Base-by-base conservation (phyloP, 2,329 filamentous ascomycete genomes). In the Trichocomaceae sp. region DNA sequence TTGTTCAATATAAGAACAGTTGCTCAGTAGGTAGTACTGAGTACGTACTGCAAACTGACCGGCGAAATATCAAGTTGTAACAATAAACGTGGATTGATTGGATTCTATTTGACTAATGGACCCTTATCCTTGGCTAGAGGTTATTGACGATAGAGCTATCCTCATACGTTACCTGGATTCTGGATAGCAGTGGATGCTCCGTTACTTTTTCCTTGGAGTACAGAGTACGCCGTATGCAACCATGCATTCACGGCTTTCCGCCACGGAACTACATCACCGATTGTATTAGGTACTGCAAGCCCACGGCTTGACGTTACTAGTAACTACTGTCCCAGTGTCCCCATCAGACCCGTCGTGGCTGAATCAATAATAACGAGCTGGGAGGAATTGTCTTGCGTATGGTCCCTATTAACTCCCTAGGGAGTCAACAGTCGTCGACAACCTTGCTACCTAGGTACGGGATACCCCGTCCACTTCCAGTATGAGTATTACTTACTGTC, bases 31-130 rank as follows among this genome's bases (percentile, higher is more conserved):
- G 37, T 35, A 29, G 10, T 35, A 15, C 31, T 15, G 29, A 33
- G 23, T 26, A 26, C 23, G 23, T n/a, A n/a, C n/a, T n/a, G n/a
- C n/a, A n/a, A n/a, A 26, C 23, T 26, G 26, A 41, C 17, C 7
- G 5, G 37, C 37, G 3, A 41, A 39, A 41, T 37, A 44, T 53
- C 51, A 53, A 44, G 51, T 53, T 41, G 51, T 47, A 53, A 44
- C 46, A 52, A 19, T 52, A 42, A 39, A 12, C 39, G 19, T 47
- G 42, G 45, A n/a, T n/a, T n/a, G n/a, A n/a, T n/a, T n/a, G n/a
- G n/a, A 41, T 46, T 52, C 49, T 20, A 23, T 12, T 37, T 31
- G 42, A 47, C 42, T 20, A 52, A 47, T 39, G 35, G 50, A 53
- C 51, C 51, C 51, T 53, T 39, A 26, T 23, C 50, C 47, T 53